phyloP scores from a whole-genome alignment of 148 eudicot genomes.

The Silene uniflora region DNA sequence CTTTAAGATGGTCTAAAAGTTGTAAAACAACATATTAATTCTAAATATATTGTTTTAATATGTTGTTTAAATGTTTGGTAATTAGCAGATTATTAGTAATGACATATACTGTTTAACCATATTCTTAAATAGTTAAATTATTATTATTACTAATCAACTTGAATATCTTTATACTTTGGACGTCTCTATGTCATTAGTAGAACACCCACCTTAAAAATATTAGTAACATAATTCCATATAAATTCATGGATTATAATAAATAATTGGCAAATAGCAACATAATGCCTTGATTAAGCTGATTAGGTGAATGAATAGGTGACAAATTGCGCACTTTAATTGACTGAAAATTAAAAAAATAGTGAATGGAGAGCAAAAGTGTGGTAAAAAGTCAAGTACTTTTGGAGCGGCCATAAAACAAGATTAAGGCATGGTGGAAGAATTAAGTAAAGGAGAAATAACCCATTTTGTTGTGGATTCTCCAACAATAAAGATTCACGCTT shows the following conservation, averaged over 20 bases:
- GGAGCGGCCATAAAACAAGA: conserved; percentile 8
- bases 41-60: too few species aligned
- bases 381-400: conserved; percentile 13
- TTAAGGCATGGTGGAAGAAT: conserved; percentile 23
- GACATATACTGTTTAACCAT: too few species aligned
- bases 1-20: too few species aligned
- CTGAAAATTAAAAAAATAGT: background rate
- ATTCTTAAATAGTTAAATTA: too few species aligned
- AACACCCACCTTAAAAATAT: background rate
- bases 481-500: conserved; percentile 82
- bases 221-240: background rate
- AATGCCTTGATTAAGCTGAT: conserved; percentile 25
- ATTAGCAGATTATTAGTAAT: too few species aligned
- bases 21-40: too few species aligned
- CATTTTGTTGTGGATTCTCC: conserved; percentile 79
- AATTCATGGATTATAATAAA: too few species aligned
- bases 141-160: too few species aligned
- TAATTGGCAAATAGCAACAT: background rate
- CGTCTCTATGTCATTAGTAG: background rate
- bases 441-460: conserved; percentile 25
- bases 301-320: conserved; percentile 26
- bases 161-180: background rate
- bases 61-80: too few species aligned
- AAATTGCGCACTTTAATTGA: conserved; percentile 18
- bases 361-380: background rate